Evolutionary conservation across 1,139 yeast species (phyloP).

Genomic region (Hanseniaspora uvarum): DNA sequence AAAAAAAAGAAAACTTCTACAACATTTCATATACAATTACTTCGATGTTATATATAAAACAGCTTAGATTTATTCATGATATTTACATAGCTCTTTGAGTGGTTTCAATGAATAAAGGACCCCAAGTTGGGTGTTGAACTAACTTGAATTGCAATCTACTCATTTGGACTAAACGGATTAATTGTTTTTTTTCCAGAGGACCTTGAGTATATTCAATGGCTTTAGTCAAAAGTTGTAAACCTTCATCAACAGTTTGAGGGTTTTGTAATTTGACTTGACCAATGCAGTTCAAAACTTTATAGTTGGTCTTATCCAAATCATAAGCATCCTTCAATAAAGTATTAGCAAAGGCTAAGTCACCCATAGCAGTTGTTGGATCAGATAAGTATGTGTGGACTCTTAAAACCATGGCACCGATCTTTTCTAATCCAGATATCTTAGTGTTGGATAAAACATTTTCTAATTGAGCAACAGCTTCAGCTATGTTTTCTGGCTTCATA

Average conservation of each 20-base stretch:
- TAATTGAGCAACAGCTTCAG: constrained; percentile 70
- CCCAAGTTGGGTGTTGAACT: constrained; percentile 24
- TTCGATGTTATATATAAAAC: neutral
- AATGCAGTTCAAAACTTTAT: constrained; percentile 76
- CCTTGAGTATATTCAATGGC: constrained; percentile 76
- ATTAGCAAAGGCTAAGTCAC: constrained; percentile 52
- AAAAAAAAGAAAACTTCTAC: neutral
- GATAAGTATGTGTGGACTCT: constrained; percentile 78
- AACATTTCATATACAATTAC: neutral
- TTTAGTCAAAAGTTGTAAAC: constrained; percentile 69
- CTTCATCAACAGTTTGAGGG: constrained; percentile 64
- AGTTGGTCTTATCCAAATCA: constrained; percentile 75
- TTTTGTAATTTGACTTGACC: constrained; percentile 85
- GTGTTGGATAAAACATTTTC: constrained; percentile 81
- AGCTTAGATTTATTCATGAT: neutral
- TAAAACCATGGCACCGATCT: constrained; percentile 82
- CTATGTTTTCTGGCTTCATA: constrained; percentile 57
- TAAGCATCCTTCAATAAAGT: constrained; percentile 65
- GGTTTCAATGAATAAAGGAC: constrained; percentile 15
- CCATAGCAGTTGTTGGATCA: constrained; percentile 46
- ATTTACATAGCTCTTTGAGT: constrained; percentile 16
- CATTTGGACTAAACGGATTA: constrained; percentile 87
- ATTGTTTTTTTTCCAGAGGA: constrained; percentile 78
- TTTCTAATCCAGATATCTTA: constrained; percentile 33
- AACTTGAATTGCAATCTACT: constrained; percentile 70